Conservation (phyloP, 2,329 filamentous ascomycete species). For the Exutisphaerella laricina region DNA sequence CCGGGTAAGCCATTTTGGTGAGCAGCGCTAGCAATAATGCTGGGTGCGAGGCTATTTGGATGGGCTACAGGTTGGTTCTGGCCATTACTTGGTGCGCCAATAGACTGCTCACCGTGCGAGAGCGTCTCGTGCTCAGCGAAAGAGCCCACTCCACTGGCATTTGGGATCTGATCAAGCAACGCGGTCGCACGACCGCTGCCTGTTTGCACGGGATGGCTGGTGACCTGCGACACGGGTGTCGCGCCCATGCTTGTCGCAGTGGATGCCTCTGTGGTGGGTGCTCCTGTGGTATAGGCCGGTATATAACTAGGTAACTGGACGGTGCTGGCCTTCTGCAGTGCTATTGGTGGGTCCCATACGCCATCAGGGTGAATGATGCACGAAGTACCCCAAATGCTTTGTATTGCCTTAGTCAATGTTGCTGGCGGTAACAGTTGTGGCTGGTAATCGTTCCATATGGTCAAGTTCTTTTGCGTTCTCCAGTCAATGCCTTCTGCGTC, state of each 20-base stretch:
- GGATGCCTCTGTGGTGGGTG: neutral
- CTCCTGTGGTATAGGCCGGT: neutral
- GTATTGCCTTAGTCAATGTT: neutral
- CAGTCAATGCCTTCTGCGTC: slow-evolving; percentile 1
- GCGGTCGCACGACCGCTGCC: too few species aligned
- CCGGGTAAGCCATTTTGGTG: too few species aligned
- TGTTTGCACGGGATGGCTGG: too few species aligned
- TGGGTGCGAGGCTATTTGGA: too few species aligned
- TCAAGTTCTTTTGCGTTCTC: slow-evolving; percentile 8
- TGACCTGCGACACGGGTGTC: neutral
- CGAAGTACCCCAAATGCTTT: neutral
- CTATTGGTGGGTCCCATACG: slow-evolving; percentile 1
- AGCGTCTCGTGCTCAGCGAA: too few species aligned
- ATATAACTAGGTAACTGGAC: neutral
- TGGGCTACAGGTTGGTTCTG: too few species aligned
- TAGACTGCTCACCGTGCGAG: too few species aligned
- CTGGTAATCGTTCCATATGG: slow-evolving; percentile 22
- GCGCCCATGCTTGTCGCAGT: neutral
- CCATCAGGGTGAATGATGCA: slow-evolving; percentile 1
- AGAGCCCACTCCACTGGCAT: too few species aligned
- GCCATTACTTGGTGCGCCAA: too few species aligned
- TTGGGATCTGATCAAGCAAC: too few species aligned
- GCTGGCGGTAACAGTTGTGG: slow-evolving; percentile 10
- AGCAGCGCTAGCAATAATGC: too few species aligned
- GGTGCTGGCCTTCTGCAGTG: neutral